Evolutionary conservation across 768 basidiomycete species (phyloP).

Genomic region (Zangia roseola): DNA sequence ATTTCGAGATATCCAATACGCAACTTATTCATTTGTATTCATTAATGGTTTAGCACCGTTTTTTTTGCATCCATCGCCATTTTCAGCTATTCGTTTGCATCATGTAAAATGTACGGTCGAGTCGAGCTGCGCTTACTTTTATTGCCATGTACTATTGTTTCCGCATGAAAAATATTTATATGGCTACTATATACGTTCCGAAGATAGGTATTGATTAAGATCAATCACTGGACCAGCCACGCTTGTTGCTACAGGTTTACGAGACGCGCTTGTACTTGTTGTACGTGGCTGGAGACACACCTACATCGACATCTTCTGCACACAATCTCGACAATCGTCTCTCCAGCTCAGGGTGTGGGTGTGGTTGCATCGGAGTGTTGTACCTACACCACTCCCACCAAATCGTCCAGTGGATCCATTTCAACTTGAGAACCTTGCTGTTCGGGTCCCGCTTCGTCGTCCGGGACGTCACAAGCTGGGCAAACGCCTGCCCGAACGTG

Average conservation of each 20-base stretch:
- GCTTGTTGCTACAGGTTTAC: neutral
- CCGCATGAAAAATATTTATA: slow-evolving; percentile 16
- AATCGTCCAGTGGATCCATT: slow-evolving; percentile 33
- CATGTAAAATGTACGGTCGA: slow-evolving; percentile 2
- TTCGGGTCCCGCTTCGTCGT: slow-evolving; percentile 21
- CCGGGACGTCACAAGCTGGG: slow-evolving; percentile 23
- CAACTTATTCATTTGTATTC: slow-evolving; percentile 12
- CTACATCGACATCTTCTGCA: slow-evolving; percentile 27
- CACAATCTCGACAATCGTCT: slow-evolving; percentile 21
- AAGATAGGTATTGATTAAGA: neutral
- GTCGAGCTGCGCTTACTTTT: neutral
- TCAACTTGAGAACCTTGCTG: slow-evolving; percentile 28
- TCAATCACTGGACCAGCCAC: slow-evolving; percentile 13
- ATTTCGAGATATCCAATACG: slow-evolving; percentile 23
- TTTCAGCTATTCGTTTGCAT: slow-evolving; percentile 6
- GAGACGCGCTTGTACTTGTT: slow-evolving; percentile 35
- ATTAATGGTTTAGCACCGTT: neutral
- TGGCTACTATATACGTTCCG: slow-evolving; percentile 1
- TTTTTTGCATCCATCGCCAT: slow-evolving; percentile 5
- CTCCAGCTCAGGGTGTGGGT: slow-evolving; percentile 26
- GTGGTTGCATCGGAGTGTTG: slow-evolving; percentile 17
- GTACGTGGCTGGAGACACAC: slow-evolving; percentile 29
- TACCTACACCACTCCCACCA: slow-evolving; percentile 30
- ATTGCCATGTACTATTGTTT: slow-evolving; percentile 17
- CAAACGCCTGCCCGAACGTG: slow-evolving; percentile 29